Evolutionary conservation across 2,329 filamentous ascomycete genomes (phyloP), one percentile per base, ranked within the genome.

Genomic region (Fusarium sp.): DNA sequence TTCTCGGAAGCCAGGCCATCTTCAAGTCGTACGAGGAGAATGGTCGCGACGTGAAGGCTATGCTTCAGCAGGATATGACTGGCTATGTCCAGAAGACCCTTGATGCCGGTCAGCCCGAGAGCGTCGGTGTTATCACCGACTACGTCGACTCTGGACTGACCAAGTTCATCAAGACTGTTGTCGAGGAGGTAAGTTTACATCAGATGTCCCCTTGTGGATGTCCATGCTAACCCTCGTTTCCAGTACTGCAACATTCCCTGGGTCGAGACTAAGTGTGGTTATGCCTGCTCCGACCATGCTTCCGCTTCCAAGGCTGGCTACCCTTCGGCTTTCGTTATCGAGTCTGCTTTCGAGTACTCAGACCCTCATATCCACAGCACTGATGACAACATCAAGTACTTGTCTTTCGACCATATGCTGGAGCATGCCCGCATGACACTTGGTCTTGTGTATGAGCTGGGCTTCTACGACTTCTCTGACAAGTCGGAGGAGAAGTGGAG

Each of bases 41-140:
- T 22, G 83, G 85, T 29, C 85, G 89, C 25, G 88, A 94, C 65
- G 84, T 98, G 76, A 96, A 94, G 79, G 94, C 94, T 31, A 98
- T 98, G 95, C 85, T 98, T 51, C 94, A 98, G 80, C 94, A 98
- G 78, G 94, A 98, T 77, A 98, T 98, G 94, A 96, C 92, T 2
- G 94, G 94, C 15, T 97, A 90, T 74, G 85, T 93, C 6, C 87
- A 93, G 74, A 89, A 88, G 71, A 96, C 93, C 0, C 79, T 95
- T 19, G 91, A 95, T 65, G 89, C 91, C 4, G 93, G 93, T 57
- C 83, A 91, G 76, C 85, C 88, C 6, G 94, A 97, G 81, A 90
- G 88, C 41, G 91, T 98, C 3, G 94, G 94, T 39, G 91, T 98
- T 47, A 96, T 98, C 71, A 93, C 91, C 5, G 94, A 98, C 77